phyloP scores from a whole-genome alignment of 2,329 filamentous ascomycete genomes.

The Trichoderma aggressivum region DNA sequence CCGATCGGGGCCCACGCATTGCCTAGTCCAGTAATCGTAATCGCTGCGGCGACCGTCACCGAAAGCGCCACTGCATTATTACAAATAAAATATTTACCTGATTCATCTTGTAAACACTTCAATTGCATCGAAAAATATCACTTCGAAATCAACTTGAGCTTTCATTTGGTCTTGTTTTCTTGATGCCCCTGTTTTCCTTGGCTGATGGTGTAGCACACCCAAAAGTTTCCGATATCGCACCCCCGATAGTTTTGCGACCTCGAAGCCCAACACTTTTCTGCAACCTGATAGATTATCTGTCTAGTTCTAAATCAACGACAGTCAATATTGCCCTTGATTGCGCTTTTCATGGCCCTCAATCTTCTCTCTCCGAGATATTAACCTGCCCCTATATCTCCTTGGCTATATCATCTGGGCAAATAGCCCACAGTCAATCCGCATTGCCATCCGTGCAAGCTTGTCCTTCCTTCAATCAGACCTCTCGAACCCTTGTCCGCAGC shows the following conservation, averaged over 20 bases:
- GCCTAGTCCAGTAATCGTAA: slow-evolving; percentile 6
- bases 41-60: background rate
- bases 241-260: background rate
- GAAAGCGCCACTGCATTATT: background rate
- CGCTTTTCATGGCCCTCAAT: background rate
- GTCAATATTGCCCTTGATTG: background rate
- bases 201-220: background rate
- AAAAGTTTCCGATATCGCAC: background rate
- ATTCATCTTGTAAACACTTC: background rate
- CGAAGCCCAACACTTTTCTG: background rate
- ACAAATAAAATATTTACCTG: background rate
- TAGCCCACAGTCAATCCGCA: background rate
- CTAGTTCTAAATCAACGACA: background rate
- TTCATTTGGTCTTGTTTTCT: background rate
- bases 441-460: background rate
- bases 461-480: background rate
- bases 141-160: background rate
- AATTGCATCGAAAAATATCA: background rate
- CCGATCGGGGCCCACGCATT: slow-evolving; percentile 1
- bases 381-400: background rate
- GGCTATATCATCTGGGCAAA: background rate
- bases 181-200: background rate
- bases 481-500: background rate
- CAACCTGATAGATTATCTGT: background rate
- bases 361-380: background rate